phyloP scores from a whole-genome alignment of 73 alveolate species.

The Paramecium tetraurelia region DNA sequence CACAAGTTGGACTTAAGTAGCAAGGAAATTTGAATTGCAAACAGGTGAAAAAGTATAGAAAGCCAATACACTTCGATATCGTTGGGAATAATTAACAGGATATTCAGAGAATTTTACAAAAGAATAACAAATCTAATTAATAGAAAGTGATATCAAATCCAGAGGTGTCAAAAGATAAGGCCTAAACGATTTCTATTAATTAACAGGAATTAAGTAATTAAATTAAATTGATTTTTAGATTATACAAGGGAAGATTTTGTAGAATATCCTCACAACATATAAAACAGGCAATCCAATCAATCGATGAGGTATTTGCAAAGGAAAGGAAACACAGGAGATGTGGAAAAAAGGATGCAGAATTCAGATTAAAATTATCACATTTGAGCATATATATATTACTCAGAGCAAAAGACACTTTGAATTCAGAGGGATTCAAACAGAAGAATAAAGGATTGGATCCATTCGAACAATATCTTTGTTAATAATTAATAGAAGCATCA shows the following conservation, averaged over 20 bases:
- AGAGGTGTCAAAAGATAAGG: not conserved
- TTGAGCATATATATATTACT: not conserved
- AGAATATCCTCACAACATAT: not conserved
- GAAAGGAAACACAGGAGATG: not conserved
- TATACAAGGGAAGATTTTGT: not conserved
- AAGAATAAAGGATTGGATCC: not conserved
- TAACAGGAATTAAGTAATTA: not conserved
- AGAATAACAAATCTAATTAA: not conserved
- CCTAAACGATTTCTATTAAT: not conserved
- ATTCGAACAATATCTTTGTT: not conserved
- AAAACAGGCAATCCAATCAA: not conserved
- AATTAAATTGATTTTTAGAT: not conserved
- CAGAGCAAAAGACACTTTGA: not conserved
- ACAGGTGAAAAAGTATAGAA: not conserved
- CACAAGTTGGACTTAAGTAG: not conserved
- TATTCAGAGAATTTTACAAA: not conserved
- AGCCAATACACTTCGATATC: not conserved
- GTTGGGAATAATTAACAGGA: not conserved
- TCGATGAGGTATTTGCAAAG: not conserved
- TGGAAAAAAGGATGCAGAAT: not conserved
- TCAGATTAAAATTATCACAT: not conserved
- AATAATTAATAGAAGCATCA: not conserved
- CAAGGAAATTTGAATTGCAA: not conserved
- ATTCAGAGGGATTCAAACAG: not conserved
- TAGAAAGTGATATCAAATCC: not conserved